Evolutionary conservation across 192 early-diverging fungal species (phyloP), one percentile per base, ranked within the genome.

Genomic region (Podila minutissima): DNA sequence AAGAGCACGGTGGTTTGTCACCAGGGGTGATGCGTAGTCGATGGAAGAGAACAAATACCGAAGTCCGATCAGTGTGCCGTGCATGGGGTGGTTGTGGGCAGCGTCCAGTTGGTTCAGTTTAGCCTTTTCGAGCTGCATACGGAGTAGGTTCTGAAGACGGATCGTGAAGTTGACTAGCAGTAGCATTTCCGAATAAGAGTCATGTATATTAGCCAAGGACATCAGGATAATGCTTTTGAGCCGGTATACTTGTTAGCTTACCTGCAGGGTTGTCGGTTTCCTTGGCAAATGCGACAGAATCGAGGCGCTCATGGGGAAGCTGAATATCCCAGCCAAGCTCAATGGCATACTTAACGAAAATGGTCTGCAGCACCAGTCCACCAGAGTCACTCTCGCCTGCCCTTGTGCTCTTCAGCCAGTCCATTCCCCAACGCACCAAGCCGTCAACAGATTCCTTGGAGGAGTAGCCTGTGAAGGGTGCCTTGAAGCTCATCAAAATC

Each of bases 361-460:
- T 74, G 75, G 93, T 86, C 24, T 93, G 88, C 46, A 96, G 84
- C 15, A 95, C 82, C 73, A 93, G 87, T n/a, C 94, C 93, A 35
- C 94, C 96, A 70, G 91, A 90, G 59, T 94, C 94, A 75, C 94
- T 93, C 75, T 97, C 93, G 20, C 90, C 89, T 15, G 94, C 92
- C 13, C 93, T 81, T 15, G 90, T 89, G 70, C 91, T 93, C 66
- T 74, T 84, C 29, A 94, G 84, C 81, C 88, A 83, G 38, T 82
- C 78, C 29, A 95, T 71, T 5, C 89, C 92, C 74, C 89, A 90
- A 51, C 85, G 81, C 8, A 94, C 77, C 64, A 95, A 67, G 17
- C 82, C 70, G 31, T 87, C 83, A 3, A 89, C 86, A 5, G 79
- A 78, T 2, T 84, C 86, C 9, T 71, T 74, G 11, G 68, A 64